phyloP scores from a whole-genome alignment of 331 rosid genomes.

The Pyracantha coccinea region DNA sequence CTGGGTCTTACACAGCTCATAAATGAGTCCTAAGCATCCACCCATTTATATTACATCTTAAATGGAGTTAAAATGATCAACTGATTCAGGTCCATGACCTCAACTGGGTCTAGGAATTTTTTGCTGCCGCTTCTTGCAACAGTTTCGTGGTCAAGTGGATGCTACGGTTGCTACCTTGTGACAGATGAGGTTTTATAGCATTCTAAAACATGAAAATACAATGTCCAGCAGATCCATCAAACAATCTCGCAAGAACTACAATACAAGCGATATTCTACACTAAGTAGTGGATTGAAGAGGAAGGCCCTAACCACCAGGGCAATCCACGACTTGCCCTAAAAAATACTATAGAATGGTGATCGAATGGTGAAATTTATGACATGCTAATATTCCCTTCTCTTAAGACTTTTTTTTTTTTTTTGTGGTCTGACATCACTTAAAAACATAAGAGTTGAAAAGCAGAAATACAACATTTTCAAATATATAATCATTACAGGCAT shows the following conservation, averaged over 20 bases:
- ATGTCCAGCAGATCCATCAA: not conserved
- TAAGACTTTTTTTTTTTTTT: too few species aligned
- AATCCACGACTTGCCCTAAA: too few species aligned
- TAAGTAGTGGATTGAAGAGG: not conserved
- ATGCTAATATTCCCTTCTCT: not conserved
- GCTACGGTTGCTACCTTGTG: not conserved
- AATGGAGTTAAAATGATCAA: not conserved
- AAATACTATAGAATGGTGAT: not conserved
- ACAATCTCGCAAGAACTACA: not conserved
- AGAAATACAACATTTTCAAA: not conserved
- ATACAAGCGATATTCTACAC: not conserved
- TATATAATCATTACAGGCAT: slow-evolving; percentile 3
- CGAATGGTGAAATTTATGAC: not conserved
- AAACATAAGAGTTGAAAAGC: not conserved
- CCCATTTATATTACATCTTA: not conserved
- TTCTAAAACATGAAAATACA: not conserved
- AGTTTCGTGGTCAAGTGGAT: not conserved
- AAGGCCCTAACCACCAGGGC: not conserved
- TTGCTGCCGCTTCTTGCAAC: not conserved
- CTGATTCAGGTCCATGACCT: not conserved
- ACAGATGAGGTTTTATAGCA: not conserved
- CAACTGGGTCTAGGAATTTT: not conserved
- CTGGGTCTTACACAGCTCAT: not conserved
- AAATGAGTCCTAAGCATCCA: not conserved
- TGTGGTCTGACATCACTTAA: not conserved